Base-by-base conservation (phyloP, 805 yeast genomes). In the Saturnispora galanensis region DNA sequence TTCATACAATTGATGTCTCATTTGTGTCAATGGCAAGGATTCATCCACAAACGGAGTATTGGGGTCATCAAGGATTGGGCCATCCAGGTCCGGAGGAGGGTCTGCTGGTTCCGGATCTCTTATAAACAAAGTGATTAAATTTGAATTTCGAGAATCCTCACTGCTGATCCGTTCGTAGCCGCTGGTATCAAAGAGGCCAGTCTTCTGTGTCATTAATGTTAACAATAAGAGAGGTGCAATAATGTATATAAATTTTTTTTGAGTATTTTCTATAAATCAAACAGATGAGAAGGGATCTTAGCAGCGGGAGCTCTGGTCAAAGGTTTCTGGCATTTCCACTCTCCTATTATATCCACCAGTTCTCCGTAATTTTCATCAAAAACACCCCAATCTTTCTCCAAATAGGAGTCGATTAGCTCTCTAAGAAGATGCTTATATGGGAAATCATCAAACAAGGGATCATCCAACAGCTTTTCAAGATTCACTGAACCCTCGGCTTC, bases 291-390 rank as follows among this genome's bases (percentile, higher is more conserved):
- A 5, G 58, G 50, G 15, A 56, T 52, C 31, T 60, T 53, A 1
- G 94, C 87, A 41, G 57, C 60, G 9, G 93, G 84, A n/a, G 79
- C 71, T 1, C 76, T 74, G 0, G 88, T 81, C 41, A 76, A 55
- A 37, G 65, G 66, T 50, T 77, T 60, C 2, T 60, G 57, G 15
- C 76, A 61, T 59, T 81, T 82, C 70, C 85, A 84, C 26, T 62
- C 68, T 1, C 75, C 77, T 21, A 72, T 59, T 49, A 68, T 65
- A 1, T 58, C 56, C 47, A 80, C 68, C 11, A 62, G 42, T 9
- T 84, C 85, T 2, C 66, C 62, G 6, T 50, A 46, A n/a, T 43
- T 34, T 5, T 37, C 44, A 2, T 36, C 47, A 17, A 47, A 18
- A 10, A 15, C 13, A 17, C 41, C 29, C 21, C 50, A 52, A 17